A percentile compares a stretch with the other conserved stretches of the same genome.
phyloP scores from a whole-genome alignment of 2,329 filamentous ascomycete species.

The Hypomyces perniciosus region DNA sequence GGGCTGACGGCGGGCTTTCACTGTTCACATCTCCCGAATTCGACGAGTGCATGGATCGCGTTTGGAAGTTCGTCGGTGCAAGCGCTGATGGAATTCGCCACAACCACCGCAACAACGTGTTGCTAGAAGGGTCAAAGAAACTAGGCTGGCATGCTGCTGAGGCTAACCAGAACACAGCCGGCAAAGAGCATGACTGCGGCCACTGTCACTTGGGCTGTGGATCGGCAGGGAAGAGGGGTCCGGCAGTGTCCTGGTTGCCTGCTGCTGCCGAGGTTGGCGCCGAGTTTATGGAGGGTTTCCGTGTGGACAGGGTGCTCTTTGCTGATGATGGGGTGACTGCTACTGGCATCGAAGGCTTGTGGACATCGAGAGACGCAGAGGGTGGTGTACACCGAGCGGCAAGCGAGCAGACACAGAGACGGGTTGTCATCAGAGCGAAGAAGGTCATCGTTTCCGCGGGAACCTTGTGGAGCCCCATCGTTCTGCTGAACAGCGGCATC shows the following conservation, averaged over 20 bases:
- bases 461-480: conserved; percentile 66
- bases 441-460: conserved; percentile 76
- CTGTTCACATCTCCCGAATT: conserved; percentile 71
- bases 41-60: conserved; percentile 71
- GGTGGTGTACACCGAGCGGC: conserved; percentile 49
- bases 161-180: conserved; percentile 75
- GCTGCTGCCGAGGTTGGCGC: conserved; percentile 74
- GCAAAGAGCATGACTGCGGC: conserved; percentile 68
- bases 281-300: conserved; percentile 76
- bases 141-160: conserved; percentile 64
- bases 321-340: conserved; percentile 52
- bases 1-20: conserved; percentile 62
- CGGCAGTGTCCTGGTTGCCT: conserved; percentile 69
- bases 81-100: conserved; percentile 60
- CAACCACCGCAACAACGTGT: conserved; percentile 62
- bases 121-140: conserved; percentile 70
- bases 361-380: conserved; percentile 63
- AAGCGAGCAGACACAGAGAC: conserved; percentile 45
- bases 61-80: conserved; percentile 75
- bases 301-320: conserved; percentile 66
- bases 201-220: conserved; percentile 56
- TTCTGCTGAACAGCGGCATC: conserved; percentile 73
- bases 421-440: conserved; percentile 69
- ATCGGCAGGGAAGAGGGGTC: conserved; percentile 70
- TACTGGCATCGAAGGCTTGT: conserved; percentile 65